A percentile compares a stretch with the other conserved stretches of the same genome.
phyloP scores from a whole-genome alignment of 495 filamentous ascomycete genomes.

The Bathelium albidoporum region DNA sequence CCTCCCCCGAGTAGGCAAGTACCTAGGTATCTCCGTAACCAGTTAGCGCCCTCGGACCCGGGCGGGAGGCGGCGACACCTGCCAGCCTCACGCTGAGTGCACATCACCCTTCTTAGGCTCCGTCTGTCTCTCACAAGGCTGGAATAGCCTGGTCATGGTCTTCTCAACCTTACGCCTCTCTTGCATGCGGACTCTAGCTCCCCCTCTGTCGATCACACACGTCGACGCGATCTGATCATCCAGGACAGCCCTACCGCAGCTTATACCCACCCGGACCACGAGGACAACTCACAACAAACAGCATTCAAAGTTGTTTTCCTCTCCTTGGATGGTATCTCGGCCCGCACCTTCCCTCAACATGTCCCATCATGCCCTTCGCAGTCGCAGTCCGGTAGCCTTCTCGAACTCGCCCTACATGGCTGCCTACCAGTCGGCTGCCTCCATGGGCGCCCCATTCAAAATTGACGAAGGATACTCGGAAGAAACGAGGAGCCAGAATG shows the following conservation, averaged over 20 bases:
- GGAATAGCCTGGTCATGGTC: background rate
- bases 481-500: constrained; percentile 48
- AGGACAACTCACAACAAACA: too few relatives aligned
- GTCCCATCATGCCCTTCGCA: background rate
- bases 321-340: background rate
- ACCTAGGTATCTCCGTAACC: too few relatives aligned
- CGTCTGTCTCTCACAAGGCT: background rate
- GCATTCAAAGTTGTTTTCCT: too few relatives aligned
- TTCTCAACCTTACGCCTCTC: background rate
- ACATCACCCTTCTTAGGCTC: background rate
- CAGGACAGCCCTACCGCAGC: too few relatives aligned
- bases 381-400: background rate
- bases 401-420: background rate
- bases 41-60: too few relatives aligned
- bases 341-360: background rate
- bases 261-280: too few relatives aligned
- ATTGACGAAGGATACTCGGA: constrained; percentile 59
- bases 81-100: too few relatives aligned
- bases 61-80: too few relatives aligned
- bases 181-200: background rate
- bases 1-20: too few relatives aligned
- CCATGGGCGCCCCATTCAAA: constrained; percentile 32
- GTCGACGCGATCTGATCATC: too few relatives aligned
- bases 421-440: background rate
- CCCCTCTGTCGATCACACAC: too few relatives aligned